Evolutionary conservation across 2,329 filamentous ascomycete genomes (phyloP), one percentile per base, ranked within the genome.

Genomic region (Lecanosticta acicola): DNA sequence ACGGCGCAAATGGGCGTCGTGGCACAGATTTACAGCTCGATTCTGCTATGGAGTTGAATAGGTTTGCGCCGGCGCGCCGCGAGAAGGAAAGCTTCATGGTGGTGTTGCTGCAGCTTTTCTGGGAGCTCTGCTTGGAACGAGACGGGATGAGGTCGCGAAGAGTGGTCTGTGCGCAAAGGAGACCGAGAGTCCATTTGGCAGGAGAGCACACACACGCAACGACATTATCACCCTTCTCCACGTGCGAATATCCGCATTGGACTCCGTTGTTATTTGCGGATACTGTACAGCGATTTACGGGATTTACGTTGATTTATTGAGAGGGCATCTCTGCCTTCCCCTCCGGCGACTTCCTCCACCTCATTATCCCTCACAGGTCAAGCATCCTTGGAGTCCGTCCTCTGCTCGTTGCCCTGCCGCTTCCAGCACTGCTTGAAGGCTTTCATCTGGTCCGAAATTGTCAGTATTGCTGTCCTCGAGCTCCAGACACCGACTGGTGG

Each of bases 361-460:
- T 4, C 32, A 16, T 14, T 34, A 5, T 34, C n/a, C 29, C 9
- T 9, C n/a, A 32, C n/a, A 8, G 29, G n/a, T 67, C 57, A 80
- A 32, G 74, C 77, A 63, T 94, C 83, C 63, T 88, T 91, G 34
- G 78, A 83, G 43, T 77, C 77, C 0, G 90, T 96, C 60, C 93
- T 80, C 65, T 85, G 72, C 59, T 94, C 83, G 66, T 97, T 97
- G 39, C 88, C 83, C 59, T 94, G 83, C 53, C 75, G 76, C 70
- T 94, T 95, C 91, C 91, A 97, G 68, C 91, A 97, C 59, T 84
- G 78, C 61, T 82, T 83, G 65, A 97, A 97, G 2, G 78, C 76
- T 63, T 93, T 84, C 85, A 97, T 94, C 91, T 97, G 57, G 18
- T 37, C 32, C 9, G 24, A 16, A 19, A 9, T 33, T 16, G 56